These are phyloP conservation scores for Phylloporus arenicola DNA, from an alignment of 768 basidiomycete species.

Conservation along the genomic window DNA sequence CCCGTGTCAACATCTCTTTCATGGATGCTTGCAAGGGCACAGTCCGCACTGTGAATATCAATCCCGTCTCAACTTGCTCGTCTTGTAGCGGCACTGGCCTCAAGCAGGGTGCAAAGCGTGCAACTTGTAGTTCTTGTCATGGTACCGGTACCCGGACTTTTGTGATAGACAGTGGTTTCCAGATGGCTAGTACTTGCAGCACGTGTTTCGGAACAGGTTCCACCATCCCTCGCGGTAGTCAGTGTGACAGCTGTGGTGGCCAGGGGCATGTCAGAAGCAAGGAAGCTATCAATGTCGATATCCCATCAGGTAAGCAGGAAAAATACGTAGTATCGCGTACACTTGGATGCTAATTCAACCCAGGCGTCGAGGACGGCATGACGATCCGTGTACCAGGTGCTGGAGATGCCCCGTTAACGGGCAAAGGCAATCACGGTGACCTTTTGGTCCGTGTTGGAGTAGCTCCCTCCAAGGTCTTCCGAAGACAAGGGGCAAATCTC, in stretches of 20 bases:
- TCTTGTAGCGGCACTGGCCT: conserved; percentile 85
- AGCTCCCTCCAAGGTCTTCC: conserved; percentile 75
- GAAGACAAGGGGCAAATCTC: conserved; percentile 86
- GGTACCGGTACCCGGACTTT: conserved; percentile 88
- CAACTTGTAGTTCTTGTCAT: conserved; percentile 72
- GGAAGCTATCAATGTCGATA: conserved; percentile 72
- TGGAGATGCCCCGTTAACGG: conserved; percentile 80
- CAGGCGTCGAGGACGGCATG: conserved; percentile 96
- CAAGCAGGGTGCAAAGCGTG: conserved; percentile 78
- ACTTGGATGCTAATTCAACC: conserved; percentile 8
- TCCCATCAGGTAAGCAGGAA: conserved; percentile 70
- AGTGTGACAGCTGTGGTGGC: conserved; percentile 79
- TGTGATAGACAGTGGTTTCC: conserved; percentile 89
- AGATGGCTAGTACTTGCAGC: conserved; percentile 90
- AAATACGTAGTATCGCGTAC: not conserved
- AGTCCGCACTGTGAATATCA: conserved; percentile 65
- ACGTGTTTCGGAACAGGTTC: conserved; percentile 78
- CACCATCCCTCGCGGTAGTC: conserved; percentile 67
- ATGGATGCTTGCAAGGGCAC: conserved; percentile 94
- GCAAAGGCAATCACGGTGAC: conserved; percentile 77
- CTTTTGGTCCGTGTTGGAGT: conserved; percentile 84
- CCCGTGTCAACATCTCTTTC: conserved; percentile 70
- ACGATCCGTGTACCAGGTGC: conserved; percentile 71
- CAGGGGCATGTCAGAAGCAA: conserved; percentile 81
- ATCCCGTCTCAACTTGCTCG: conserved; percentile 76